phyloP scores from a whole-genome alignment of 2,329 filamentous ascomycete genomes.

The Grosmannia clavigera region DNA sequence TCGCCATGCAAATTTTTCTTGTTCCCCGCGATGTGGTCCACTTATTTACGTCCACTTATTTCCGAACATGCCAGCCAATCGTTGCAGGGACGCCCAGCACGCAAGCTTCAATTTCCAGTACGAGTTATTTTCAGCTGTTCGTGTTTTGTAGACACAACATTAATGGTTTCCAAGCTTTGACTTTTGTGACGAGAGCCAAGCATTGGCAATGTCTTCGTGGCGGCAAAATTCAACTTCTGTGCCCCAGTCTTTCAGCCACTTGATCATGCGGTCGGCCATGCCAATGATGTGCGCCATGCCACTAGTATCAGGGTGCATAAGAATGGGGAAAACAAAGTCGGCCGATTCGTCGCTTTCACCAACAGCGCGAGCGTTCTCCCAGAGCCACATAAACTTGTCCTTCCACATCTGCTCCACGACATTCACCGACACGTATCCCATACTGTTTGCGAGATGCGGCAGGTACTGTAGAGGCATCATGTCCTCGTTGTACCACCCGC shows the following conservation, averaged over 20 bases:
- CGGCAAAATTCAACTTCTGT: conserved; percentile 31
- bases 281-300: conserved; percentile 50
- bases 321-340: conserved; percentile 61
- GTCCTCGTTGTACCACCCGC: conserved; percentile 51
- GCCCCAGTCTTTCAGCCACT: conserved; percentile 34
- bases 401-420: conserved; percentile 51
- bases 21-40: too few species aligned
- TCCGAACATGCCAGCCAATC: too few species aligned
- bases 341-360: conserved; percentile 17
- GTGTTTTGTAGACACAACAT: not conserved
- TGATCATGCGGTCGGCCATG: conserved; percentile 31
- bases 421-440: conserved; percentile 43
- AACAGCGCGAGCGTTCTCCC: conserved; percentile 20
- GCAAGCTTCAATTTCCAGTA: too few species aligned
- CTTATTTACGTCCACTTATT: too few species aligned
- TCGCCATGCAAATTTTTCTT: too few species aligned
- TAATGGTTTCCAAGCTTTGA: not conserved
- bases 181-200: conserved; percentile 19
- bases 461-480: conserved; percentile 58
- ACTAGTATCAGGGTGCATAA: conserved; percentile 57
- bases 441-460: conserved; percentile 49
- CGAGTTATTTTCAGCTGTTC: too few species aligned
- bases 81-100: too few species aligned
- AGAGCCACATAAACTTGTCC: conserved; percentile 48
- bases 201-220: conserved; percentile 28